Percentiles rank a stretch among this genome's conserved stretches.
Conservation (phyloP, 345 rosid genomes). For the Rhizophora apiculata region DNA sequence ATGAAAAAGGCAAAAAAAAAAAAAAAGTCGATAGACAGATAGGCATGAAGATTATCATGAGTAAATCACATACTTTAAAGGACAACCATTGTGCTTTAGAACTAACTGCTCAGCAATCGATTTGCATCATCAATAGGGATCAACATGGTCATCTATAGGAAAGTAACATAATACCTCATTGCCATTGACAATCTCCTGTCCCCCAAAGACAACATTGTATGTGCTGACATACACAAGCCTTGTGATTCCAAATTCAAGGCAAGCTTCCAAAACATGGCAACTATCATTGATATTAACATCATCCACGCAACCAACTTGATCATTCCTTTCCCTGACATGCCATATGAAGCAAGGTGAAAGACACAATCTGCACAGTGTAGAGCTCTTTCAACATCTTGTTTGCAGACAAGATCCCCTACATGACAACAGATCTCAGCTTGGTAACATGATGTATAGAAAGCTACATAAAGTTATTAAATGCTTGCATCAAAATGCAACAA, state of each 20-base stretch:
- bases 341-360: conserved; percentile 82
- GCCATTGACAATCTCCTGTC: conserved; percentile 76
- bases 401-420: conserved; percentile 55
- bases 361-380: conserved; percentile 68
- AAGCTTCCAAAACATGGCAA: conserved; percentile 68
- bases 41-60: too few species aligned
- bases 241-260: conserved; percentile 54
- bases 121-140: conserved; percentile 70
- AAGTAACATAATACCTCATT: conserved; percentile 72
- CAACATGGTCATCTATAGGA: conserved; percentile 72
- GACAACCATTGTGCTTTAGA: conserved; percentile 66
- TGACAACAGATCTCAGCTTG: background rate
- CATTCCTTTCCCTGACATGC: conserved; percentile 96
- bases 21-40: background rate
- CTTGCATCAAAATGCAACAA: too few species aligned
- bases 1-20: background rate
- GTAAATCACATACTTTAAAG: conserved; percentile 57
- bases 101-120: conserved; percentile 82
- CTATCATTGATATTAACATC: conserved; percentile 85
- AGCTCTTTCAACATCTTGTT: conserved; percentile 63
- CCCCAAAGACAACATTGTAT: conserved; percentile 87
- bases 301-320: conserved; percentile 74
- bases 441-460: background rate
- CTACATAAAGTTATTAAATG: too few species aligned
- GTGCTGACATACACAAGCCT: conserved; percentile 87